Evolutionary conservation across 148 eudicot genomes (phyloP).

Genomic region (Dianthus caryophyllus): DNA sequence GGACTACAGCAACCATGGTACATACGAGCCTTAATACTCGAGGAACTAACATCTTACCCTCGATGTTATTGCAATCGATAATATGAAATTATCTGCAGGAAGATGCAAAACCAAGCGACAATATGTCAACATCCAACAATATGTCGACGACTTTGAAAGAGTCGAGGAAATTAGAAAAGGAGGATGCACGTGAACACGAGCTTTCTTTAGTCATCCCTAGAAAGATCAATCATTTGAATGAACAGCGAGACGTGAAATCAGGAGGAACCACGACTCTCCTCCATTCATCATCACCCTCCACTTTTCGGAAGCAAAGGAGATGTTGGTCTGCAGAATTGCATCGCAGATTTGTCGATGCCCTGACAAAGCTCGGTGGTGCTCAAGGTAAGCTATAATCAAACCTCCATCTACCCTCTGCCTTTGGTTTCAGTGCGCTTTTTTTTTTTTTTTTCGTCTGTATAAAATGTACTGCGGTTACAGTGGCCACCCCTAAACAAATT

Average conservation of each 20-base stretch:
- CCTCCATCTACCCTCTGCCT: neutral
- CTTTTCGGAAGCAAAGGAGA: slow-evolving; percentile 66
- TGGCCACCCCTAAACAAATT: slow-evolving; percentile 90
- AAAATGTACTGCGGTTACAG: slow-evolving; percentile 44
- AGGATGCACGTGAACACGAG: slow-evolving; percentile 29
- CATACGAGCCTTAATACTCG: no score
- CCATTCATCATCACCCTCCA: slow-evolving; percentile 18
- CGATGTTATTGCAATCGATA: no score
- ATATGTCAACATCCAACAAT: no score
- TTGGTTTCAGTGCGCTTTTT: no score
- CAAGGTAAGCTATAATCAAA: slow-evolving; percentile 47
- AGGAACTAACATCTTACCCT: no score
- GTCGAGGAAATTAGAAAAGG: slow-evolving; percentile 27
- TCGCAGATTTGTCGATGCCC: slow-evolving; percentile 61
- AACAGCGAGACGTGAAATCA: slow-evolving; percentile 32
- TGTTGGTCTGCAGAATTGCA: slow-evolving; percentile 91
- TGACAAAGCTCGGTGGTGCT: slow-evolving; percentile 76
- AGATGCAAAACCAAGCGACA: slow-evolving; percentile 20
- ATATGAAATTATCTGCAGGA: slow-evolving; percentile 23
- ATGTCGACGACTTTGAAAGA: no score
- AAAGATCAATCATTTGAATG: no score
- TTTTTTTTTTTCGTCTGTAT: no score
- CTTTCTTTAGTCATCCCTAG: slow-evolving; percentile 48
- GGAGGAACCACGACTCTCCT: slow-evolving; percentile 16
- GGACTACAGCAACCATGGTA: slow-evolving; percentile 62